Conservation (phyloP, 495 filamentous ascomycete genomes). For the Neurospora sp. region DNA sequence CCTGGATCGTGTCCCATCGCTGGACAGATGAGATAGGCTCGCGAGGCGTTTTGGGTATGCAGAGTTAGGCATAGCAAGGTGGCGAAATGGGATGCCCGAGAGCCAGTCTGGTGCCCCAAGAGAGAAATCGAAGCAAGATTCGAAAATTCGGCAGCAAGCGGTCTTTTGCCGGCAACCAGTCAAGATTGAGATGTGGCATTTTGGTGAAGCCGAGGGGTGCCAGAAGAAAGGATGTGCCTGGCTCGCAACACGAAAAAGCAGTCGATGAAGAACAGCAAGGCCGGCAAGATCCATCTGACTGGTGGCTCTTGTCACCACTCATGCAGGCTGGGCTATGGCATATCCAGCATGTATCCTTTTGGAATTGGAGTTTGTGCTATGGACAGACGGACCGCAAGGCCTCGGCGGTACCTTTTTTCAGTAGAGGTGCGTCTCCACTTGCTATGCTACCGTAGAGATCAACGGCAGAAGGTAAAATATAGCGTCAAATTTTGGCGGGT, state of each 20-base stretch:
- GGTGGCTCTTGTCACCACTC: slow-evolving; percentile 29
- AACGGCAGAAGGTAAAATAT: slow-evolving; percentile 12
- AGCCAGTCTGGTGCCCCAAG: slow-evolving; percentile 27
- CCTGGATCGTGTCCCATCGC: not conserved
- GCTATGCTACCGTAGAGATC: slow-evolving; percentile 17
- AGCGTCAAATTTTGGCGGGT: slow-evolving; percentile 22
- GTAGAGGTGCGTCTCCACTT: slow-evolving; percentile 29
- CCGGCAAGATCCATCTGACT: slow-evolving; percentile 35
- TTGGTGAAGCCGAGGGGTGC: slow-evolving; percentile 12
- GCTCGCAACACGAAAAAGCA: slow-evolving; percentile 16
- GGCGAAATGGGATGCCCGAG: slow-evolving; percentile 33
- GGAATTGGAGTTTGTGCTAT: slow-evolving; percentile 14
- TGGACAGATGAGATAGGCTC: not conserved
- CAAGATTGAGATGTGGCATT: slow-evolving; percentile 12
- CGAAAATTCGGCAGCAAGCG: slow-evolving; percentile 11
- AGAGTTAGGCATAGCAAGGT: slow-evolving; percentile 33
- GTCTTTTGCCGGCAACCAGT: slow-evolving; percentile 21
- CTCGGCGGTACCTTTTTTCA: slow-evolving; percentile 23
- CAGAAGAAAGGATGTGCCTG: slow-evolving; percentile 29
- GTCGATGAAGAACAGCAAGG: slow-evolving; percentile 9
- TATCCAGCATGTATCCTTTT: slow-evolving; percentile 19
- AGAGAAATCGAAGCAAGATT: slow-evolving; percentile 13
- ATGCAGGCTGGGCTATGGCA: slow-evolving; percentile 31
- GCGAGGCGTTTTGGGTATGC: slow-evolving; percentile 22
- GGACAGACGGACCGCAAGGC: slow-evolving; percentile 2